Evolutionary conservation across 2,329 filamentous ascomycete species (phyloP).

Genomic region (Diplodia sapinea): DNA sequence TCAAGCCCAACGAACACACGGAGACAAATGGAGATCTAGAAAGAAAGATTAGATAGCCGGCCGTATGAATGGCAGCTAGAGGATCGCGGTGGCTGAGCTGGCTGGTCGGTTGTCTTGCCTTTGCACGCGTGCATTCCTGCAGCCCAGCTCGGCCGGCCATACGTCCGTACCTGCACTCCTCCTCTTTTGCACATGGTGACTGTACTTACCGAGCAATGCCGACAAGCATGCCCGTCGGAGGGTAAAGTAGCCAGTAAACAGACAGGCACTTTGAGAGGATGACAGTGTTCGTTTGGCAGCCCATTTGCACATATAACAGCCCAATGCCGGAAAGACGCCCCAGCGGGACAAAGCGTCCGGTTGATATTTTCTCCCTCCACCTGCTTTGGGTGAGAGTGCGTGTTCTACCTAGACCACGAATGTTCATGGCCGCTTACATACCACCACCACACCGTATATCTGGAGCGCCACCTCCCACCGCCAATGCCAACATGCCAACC

Average conservation of each 20-base stretch:
- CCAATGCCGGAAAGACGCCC: not conserved
- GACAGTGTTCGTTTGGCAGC: no score
- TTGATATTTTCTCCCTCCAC: not conserved
- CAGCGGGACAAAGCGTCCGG: not conserved
- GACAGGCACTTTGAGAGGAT: not conserved
- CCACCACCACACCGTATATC: not conserved
- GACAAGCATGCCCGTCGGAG: not conserved
- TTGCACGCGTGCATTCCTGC: not conserved
- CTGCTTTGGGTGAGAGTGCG: not conserved
- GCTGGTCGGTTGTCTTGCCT: not conserved
- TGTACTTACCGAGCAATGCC: not conserved
- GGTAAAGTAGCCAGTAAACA: not conserved
- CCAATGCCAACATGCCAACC: not conserved
- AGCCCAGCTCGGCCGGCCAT: not conserved
- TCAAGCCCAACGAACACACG: not conserved
- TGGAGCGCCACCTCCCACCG: not conserved
- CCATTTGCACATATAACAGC: no score
- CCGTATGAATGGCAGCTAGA: not conserved
- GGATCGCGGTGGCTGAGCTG: not conserved
- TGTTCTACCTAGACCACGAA: not conserved
- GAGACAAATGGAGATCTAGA: not conserved
- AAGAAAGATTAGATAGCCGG: conserved; percentile 1
- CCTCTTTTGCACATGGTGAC: not conserved
- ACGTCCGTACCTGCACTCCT: not conserved
- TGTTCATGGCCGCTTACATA: not conserved